These are phyloP conservation scores for Selaginella moellendorffii DNA, from an alignment of 75 land plant genomes.

Conservation along the genomic window DNA sequence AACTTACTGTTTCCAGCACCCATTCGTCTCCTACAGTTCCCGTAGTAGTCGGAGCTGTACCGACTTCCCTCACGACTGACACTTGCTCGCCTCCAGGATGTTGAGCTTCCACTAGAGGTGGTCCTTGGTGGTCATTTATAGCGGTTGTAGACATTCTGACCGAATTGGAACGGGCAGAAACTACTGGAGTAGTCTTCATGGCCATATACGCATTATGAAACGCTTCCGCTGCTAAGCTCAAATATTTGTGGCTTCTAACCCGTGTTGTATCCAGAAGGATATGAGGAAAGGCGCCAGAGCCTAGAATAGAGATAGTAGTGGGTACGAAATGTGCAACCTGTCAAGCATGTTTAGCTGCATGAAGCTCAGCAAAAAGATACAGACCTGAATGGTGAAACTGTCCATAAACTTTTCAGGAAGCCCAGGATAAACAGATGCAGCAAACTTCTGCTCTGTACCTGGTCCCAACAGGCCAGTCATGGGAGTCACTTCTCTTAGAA, in stretches of 20 bases:
- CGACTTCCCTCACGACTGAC: too few relatives aligned
- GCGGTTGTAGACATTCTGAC: background rate
- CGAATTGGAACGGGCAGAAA: background rate
- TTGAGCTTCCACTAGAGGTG: too few relatives aligned
- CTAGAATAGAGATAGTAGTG: conserved; percentile 6
- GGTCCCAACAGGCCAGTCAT: conserved; percentile 13
- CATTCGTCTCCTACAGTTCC: too few relatives aligned
- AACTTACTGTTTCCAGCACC: too few relatives aligned
- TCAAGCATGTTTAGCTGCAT: too few relatives aligned
- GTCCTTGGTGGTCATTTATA: too few relatives aligned
- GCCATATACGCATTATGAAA: background rate
- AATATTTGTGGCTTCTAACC: conserved; percentile 19
- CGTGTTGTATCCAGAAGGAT: conserved; percentile 20
- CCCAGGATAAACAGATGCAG: conserved; percentile 4
- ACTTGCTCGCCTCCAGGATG: too few relatives aligned
- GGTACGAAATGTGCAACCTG: conserved; percentile 25
- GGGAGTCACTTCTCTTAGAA: conserved; percentile 9
- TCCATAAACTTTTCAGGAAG: background rate
- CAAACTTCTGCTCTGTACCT: conserved; percentile 11
- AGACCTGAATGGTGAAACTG: conserved; percentile 9
- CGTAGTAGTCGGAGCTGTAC: too few relatives aligned
- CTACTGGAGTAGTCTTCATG: background rate
- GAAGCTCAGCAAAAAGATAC: background rate
- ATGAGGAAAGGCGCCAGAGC: conserved; percentile 21
- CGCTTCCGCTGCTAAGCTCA: conserved; percentile 15